Conservation (phyloP, 495 filamentous ascomycete species). For the Hypoxylon trugodes region DNA sequence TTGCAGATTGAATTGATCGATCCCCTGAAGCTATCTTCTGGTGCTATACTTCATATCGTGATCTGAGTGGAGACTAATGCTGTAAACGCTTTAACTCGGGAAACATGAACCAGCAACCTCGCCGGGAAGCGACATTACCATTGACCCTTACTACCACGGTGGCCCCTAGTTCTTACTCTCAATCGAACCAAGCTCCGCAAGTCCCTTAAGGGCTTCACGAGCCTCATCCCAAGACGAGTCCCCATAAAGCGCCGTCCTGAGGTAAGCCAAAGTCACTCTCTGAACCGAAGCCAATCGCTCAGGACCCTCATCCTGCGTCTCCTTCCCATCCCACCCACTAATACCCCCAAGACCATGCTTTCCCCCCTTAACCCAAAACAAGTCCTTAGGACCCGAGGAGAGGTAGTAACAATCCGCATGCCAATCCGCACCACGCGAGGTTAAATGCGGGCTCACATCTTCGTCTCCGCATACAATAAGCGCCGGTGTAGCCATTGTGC, state of each 20-base stretch:
- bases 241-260: constrained; percentile 49
- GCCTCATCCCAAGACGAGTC: constrained; percentile 49
- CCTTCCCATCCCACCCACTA: constrained; percentile 51
- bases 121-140: too few species aligned
- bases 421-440: constrained; percentile 49
- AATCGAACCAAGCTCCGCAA: constrained; percentile 44
- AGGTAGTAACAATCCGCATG: constrained; percentile 51
- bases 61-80: too few species aligned
- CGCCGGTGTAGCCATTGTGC: constrained; percentile 48
- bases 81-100: too few species aligned
- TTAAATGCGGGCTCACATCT: constrained; percentile 49
- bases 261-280: constrained; percentile 53
- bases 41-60: too few species aligned
- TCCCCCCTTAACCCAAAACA: constrained; percentile 48
- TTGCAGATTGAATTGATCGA: too few species aligned
- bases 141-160: too few species aligned
- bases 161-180: constrained; percentile 46
- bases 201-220: constrained; percentile 39
- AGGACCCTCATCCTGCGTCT: constrained; percentile 53
- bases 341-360: constrained; percentile 53
- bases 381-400: constrained; percentile 48
- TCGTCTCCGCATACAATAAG: constrained; percentile 52
- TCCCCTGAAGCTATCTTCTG: too few species aligned
- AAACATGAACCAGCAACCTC: too few species aligned
- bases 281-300: constrained; percentile 48